Evolutionary conservation across 2,329 filamentous ascomycete genomes (phyloP).

Genomic region (Setomelanomma holmii): DNA sequence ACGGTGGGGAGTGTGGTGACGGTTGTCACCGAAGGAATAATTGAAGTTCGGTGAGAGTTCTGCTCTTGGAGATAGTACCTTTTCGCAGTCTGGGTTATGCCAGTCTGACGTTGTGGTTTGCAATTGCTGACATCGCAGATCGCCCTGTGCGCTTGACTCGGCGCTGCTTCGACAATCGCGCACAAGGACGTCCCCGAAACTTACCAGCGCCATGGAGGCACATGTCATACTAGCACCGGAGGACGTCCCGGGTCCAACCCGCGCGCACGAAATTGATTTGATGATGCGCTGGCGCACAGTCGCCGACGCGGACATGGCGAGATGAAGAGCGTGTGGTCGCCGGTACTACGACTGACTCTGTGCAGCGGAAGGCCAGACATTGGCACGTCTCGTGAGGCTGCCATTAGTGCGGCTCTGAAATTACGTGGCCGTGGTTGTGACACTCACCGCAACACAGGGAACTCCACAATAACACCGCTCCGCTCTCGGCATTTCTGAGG

Average conservation of each 20-base stretch:
- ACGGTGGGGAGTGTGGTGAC: neutral
- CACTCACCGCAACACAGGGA: conserved; percentile 18
- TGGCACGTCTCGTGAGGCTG: conserved; percentile 20
- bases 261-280: conserved; percentile 1
- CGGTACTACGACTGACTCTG: conserved; percentile 13
- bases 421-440: conserved; percentile 10
- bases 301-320: neutral
- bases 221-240: conserved; percentile 2
- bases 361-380: conserved; percentile 21
- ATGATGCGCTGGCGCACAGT: neutral
- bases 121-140: neutral
- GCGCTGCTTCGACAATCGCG: neutral
- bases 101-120: neutral
- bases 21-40: neutral
- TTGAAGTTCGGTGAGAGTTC: neutral
- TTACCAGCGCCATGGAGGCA: conserved; percentile 8
- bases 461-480: conserved; percentile 22
- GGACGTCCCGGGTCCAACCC: conserved; percentile 3
- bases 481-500: conserved; percentile 9
- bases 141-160: conserved; percentile 2
- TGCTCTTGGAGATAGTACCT: neutral
- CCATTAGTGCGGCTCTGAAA: conserved; percentile 6
- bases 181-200: conserved; percentile 9
- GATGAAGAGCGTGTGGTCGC: conserved; percentile 27
- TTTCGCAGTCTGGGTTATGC: neutral